These are phyloP conservation scores for Tulasnella sp. DNA, from an alignment of 768 basidiomycete species.

Conservation along the genomic window DNA sequence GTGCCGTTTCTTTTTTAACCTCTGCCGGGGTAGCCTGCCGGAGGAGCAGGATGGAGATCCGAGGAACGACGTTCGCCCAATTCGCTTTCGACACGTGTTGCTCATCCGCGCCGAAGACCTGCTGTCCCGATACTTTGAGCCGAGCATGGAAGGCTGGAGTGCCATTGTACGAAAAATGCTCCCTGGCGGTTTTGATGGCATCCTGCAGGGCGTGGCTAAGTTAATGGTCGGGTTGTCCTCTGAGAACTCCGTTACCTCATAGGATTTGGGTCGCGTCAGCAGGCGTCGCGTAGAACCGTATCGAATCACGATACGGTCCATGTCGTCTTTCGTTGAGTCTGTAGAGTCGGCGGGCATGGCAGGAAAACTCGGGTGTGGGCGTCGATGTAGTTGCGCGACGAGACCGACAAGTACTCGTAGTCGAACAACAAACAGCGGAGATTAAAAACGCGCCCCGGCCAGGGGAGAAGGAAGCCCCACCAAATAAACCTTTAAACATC, in stretches of 20 bases:
- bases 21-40: not conserved
- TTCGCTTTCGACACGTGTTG: not conserved
- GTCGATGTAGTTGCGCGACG: not conserved
- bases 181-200: not conserved
- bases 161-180: not conserved
- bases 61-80: not conserved
- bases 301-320: not conserved
- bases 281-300: not conserved
- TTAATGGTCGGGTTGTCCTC: not conserved
- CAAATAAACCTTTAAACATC: too few species aligned
- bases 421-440: not conserved
- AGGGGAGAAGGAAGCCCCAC: not conserved
- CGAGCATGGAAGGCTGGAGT: not conserved
- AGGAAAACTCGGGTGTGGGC: not conserved
- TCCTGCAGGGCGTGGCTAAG: not conserved
- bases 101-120: not conserved
- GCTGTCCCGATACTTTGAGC: not conserved
- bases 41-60: not conserved
- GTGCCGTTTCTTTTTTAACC: not conserved
- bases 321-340: not conserved
- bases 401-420: not conserved
- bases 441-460: not conserved
- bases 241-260: not conserved
- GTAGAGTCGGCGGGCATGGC: not conserved
- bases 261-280: not conserved